Evolutionary conservation across 1,284 basidiomycete species (phyloP), one percentile per base, ranked within the genome.

Genomic region (Naganishia albida): DNA sequence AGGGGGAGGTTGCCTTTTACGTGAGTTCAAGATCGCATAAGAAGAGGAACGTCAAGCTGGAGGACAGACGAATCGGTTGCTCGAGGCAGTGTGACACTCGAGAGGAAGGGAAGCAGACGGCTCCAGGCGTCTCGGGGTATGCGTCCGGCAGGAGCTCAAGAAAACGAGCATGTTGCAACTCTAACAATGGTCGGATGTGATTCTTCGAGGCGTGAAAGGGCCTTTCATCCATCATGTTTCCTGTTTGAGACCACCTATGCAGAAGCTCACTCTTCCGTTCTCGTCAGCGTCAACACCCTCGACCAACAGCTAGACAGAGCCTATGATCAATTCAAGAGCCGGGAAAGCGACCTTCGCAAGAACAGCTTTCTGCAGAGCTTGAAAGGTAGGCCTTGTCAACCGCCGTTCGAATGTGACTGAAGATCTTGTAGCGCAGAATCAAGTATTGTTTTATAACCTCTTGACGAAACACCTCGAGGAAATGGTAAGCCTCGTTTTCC

Each of bases 231-330:
- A n/a, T n/a, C n/a, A n/a, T n/a, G n/a, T n/a, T n/a, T n/a, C n/a
- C n/a, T n/a, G n/a, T n/a, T n/a, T n/a, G n/a, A n/a, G n/a, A n/a
- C n/a, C n/a, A n/a, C n/a, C n/a, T 34, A 34, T 10, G 34, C 34
- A 34, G 6, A 34, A 6, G 25, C 44, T 40, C 12, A 50, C 26
- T 8, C 49, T 18, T 30, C n/a, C 12, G n/a, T n/a, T n/a, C n/a
- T 16, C 12, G 2, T 80, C 68, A 82, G 83, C 44, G 82, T 89
- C 40, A 87, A 89, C 74, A 84, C 85, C 3, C 82, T 91, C 20
- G 87, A 91, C 34, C 83, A 89, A 69, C 89, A 90, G 74, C 86
- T 86, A 71, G 77, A 81, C 26, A 79, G 88, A 25, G 88, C 88
- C 0, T 88, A 87, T 49, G 39, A 66, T 51, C 75, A 81, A 69